A percentile compares a stretch with the other conserved stretches of the same genome.
Evolutionary conservation across 2,329 filamentous ascomycete genomes (phyloP).

Genomic region (Parascedosporium putredinis): DNA sequence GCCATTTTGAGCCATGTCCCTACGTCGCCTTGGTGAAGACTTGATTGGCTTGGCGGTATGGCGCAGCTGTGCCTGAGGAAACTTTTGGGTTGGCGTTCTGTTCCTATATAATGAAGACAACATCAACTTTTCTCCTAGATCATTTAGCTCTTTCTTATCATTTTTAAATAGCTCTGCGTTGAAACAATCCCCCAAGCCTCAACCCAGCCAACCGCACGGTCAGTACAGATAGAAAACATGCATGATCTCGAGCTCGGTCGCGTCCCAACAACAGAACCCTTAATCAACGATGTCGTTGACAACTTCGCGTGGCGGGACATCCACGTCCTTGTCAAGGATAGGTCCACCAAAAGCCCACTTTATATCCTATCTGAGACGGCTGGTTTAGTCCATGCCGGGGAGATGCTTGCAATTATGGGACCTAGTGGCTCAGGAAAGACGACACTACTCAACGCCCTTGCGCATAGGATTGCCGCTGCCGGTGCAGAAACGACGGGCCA

Average conservation of each 20-base stretch:
- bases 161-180: neutral
- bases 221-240: slow-evolving; percentile 15
- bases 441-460: slow-evolving; percentile 71
- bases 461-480: slow-evolving; percentile 42
- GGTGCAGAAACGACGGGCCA: slow-evolving; percentile 34
- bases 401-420: slow-evolving; percentile 73
- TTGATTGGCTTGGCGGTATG: neutral
- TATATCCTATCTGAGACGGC: slow-evolving; percentile 12
- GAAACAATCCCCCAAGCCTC: neutral
- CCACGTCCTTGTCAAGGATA: slow-evolving; percentile 46
- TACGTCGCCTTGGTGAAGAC: neutral
- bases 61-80: neutral
- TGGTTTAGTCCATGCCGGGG: slow-evolving; percentile 34
- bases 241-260: slow-evolving; percentile 9
- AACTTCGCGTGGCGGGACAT: slow-evolving; percentile 56
- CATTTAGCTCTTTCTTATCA: neutral
- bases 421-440: slow-evolving; percentile 69
- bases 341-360: slow-evolving; percentile 8
- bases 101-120: neutral
- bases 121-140: neutral
- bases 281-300: slow-evolving; percentile 52
- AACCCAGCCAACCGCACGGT: neutral
- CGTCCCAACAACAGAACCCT: slow-evolving; percentile 27
- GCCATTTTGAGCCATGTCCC: neutral
- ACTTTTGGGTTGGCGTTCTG: neutral